Conservation (phyloP, 2,329 filamentous ascomycete genomes). For the Elsinoe arachidis region DNA sequence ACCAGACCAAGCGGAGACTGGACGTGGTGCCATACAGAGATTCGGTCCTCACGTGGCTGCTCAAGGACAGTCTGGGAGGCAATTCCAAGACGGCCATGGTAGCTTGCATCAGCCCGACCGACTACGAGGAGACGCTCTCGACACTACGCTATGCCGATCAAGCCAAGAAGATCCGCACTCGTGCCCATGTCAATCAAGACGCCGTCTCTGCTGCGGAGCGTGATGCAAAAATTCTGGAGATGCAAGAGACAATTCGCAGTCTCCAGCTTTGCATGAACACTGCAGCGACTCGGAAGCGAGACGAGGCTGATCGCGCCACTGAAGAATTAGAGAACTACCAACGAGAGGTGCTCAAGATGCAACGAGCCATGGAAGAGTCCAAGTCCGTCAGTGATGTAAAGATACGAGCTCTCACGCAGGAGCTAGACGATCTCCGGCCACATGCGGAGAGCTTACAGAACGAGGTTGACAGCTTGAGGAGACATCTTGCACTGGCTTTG, state of each 20-base stretch:
- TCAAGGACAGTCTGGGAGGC: slow-evolving; percentile 91
- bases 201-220: slow-evolving; percentile 85
- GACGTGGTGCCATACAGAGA: slow-evolving; percentile 82
- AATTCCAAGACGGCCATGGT: slow-evolving; percentile 99
- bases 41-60: slow-evolving; percentile 72
- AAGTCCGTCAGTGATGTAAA: slow-evolving; percentile 86
- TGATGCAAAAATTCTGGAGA: slow-evolving; percentile 85
- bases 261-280: slow-evolving; percentile 65
- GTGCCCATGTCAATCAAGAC: slow-evolving; percentile 92
- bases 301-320: slow-evolving; percentile 61
- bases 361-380: slow-evolving; percentile 92
- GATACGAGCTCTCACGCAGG: slow-evolving; percentile 65
- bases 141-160: slow-evolving; percentile 96
- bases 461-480: slow-evolving; percentile 77
- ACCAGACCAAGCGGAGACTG: slow-evolving; percentile 38
- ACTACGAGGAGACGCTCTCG: slow-evolving; percentile 95
- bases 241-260: slow-evolving; percentile 86
- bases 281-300: slow-evolving; percentile 58
- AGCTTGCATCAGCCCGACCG: slow-evolving; percentile 86
- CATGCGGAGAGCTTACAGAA: slow-evolving; percentile 48
- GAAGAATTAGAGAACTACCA: slow-evolving; percentile 93
- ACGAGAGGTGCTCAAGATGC: slow-evolving; percentile 77
- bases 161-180: slow-evolving; percentile 91
- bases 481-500: slow-evolving; percentile 81
- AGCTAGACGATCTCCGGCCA: slow-evolving; percentile 41